Percentiles rank a stretch among this genome's conserved stretches.
Evolutionary conservation across 208 protist genomes (phyloP).

Genomic region (Trypanosoma boissoni): DNA sequence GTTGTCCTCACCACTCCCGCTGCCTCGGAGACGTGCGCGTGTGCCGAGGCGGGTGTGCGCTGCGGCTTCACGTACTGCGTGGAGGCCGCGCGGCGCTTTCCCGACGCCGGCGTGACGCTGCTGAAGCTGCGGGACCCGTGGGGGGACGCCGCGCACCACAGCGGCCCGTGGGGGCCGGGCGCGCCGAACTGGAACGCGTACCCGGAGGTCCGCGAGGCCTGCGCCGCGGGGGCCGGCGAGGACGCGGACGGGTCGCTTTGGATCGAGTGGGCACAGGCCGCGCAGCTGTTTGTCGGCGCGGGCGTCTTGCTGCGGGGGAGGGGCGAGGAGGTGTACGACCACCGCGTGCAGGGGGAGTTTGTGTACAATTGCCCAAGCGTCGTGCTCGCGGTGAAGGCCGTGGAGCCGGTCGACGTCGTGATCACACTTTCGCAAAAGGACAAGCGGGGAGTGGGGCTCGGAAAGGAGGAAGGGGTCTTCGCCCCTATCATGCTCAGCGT

Average conservation of each 20-base stretch:
- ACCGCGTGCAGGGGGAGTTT: constrained; percentile 61
- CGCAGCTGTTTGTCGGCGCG: constrained; percentile 66
- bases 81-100: constrained; percentile 7
- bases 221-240: constrained; percentile 22
- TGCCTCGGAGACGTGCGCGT: constrained; percentile 23
- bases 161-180: constrained; percentile 39
- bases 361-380: constrained; percentile 31
- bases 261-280: constrained; percentile 54
- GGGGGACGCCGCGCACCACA: constrained; percentile 50
- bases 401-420: constrained; percentile 34
- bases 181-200: constrained; percentile 30
- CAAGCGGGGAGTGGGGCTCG: constrained; percentile 44
- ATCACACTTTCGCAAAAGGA: constrained; percentile 69
- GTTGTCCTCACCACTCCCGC: constrained; percentile 37
- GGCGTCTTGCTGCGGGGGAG: constrained; percentile 33
- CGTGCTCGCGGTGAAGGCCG: constrained; percentile 47
- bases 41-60: constrained; percentile 23
- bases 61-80: constrained; percentile 45
- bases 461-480: constrained; percentile 27
- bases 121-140: constrained; percentile 59
- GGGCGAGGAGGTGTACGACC: constrained; percentile 35
- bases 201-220: constrained; percentile 12
- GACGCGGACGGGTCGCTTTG: constrained; percentile 49
- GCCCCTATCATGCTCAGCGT: constrained; percentile 59
- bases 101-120: constrained; percentile 17